These are phyloP conservation scores for Rhododendron simsii DNA, from an alignment of 148 eudicot genomes.

Conservation along the genomic window DNA sequence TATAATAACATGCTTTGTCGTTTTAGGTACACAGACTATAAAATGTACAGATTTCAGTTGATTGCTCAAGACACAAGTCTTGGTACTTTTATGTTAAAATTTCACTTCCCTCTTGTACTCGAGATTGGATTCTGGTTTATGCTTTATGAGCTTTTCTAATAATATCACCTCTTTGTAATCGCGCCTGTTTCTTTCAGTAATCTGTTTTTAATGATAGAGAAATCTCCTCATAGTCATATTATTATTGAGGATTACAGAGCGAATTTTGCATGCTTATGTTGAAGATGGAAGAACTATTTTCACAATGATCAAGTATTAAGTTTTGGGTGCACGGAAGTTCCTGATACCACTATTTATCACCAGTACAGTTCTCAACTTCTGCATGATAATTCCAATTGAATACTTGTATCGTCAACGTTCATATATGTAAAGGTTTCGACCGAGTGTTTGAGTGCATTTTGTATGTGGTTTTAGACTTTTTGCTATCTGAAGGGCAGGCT, in stretches of 20 bases:
- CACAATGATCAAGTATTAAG: not conserved
- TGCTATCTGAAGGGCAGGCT: not conserved
- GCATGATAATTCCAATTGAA: too few relatives aligned
- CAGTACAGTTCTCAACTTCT: not conserved
- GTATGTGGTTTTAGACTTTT: not conserved
- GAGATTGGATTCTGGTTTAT: not conserved
- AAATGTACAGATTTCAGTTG: conserved; percentile 41
- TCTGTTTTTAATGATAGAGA: not conserved
- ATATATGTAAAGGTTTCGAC: not conserved
- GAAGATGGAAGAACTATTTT: not conserved
- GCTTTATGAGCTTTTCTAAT: not conserved
- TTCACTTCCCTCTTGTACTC: not conserved
- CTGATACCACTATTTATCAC: not conserved
- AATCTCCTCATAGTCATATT: not conserved
- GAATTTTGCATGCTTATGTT: not conserved
- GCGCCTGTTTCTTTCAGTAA: not conserved
- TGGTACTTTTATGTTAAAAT: conserved; percentile 1
- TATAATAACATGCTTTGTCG: conserved; percentile 20
- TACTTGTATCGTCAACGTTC: not conserved
- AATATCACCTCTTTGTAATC: not conserved
- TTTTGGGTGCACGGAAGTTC: not conserved
- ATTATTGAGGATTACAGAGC: not conserved
- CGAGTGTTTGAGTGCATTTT: not conserved
- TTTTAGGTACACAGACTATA: conserved; percentile 17
- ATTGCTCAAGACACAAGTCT: conserved; percentile 28